Conservation (phyloP, 495 filamentous ascomycete species). For the Clavariopsis aquatica region DNA sequence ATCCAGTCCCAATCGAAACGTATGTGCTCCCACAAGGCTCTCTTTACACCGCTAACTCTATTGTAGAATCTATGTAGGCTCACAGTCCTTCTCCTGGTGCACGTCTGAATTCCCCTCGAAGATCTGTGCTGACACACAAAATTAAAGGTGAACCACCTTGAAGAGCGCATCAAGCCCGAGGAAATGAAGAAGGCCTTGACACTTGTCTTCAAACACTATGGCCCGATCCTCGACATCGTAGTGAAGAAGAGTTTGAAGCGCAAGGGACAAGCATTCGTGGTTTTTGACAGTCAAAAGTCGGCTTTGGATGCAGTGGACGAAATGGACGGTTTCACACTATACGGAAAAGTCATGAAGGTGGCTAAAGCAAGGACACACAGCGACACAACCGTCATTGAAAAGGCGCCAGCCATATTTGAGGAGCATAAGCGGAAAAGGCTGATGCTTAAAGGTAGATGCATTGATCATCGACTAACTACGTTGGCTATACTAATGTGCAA, state of each 20-base stretch:
- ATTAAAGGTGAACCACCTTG: slow-evolving; percentile 78
- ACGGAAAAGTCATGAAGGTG: slow-evolving; percentile 87
- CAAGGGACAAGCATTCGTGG: slow-evolving; percentile 95
- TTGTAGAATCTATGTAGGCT: slow-evolving; percentile 26
- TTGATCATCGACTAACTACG: neutral
- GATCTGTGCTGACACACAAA: neutral
- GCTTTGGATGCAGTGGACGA: slow-evolving; percentile 83
- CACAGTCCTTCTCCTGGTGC: neutral
- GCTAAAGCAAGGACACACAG: slow-evolving; percentile 83
- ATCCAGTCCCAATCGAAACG: slow-evolving; percentile 21
- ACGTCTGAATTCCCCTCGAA: neutral
- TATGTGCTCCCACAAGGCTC: slow-evolving; percentile 4
- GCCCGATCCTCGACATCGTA: slow-evolving; percentile 85
- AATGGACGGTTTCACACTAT: slow-evolving; percentile 90
- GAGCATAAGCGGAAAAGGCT: slow-evolving; percentile 79
- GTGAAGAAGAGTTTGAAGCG: slow-evolving; percentile 89
- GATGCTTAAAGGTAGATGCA: slow-evolving; percentile 58
- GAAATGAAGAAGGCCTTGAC: slow-evolving; percentile 70
- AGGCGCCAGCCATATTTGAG: slow-evolving; percentile 80
- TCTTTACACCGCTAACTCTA: slow-evolving; percentile 12
- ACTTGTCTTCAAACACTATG: slow-evolving; percentile 88
- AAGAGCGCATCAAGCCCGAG: slow-evolving; percentile 86
- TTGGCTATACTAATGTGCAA: slow-evolving; percentile 2
- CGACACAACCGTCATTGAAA: slow-evolving; percentile 78
- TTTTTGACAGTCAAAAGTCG: slow-evolving; percentile 77